Conservation (phyloP, 1,284 basidiomycete genomes). For the Heterobasidion irregulare region DNA sequence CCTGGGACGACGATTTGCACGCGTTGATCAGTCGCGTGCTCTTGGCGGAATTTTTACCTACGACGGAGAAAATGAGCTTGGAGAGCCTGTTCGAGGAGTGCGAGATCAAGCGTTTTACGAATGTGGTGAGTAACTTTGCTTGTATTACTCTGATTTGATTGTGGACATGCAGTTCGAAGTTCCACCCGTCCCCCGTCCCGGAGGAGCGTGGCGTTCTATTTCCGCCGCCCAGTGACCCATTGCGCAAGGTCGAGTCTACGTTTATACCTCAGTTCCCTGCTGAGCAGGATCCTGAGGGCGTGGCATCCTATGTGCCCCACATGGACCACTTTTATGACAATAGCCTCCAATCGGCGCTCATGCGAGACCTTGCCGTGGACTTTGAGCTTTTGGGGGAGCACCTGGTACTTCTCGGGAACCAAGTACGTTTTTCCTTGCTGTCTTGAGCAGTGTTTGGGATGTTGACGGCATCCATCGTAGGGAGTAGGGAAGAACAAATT, state of each 20-base stretch:
- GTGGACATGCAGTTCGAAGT: constrained; percentile 22
- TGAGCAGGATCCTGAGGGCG: constrained; percentile 41
- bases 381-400: constrained; percentile 52
- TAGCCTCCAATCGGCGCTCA: constrained; percentile 54
- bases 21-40: constrained; percentile 38
- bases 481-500: constrained; percentile 68
- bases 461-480: constrained; percentile 16
- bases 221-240: constrained; percentile 28
- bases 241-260: constrained; percentile 23
- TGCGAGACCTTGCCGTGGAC: constrained; percentile 57
- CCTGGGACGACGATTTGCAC: constrained; percentile 29
- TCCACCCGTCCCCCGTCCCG: constrained; percentile 37
- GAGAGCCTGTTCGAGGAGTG: constrained; percentile 43
- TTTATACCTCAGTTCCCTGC: constrained; percentile 41
- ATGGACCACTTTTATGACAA: constrained; percentile 68
- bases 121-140: constrained; percentile 26
- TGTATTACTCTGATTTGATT: not conserved
- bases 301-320: constrained; percentile 47
- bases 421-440: constrained; percentile 26
- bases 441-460: not conserved
- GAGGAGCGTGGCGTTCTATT: constrained; percentile 34
- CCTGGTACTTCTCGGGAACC: constrained; percentile 58
- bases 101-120: constrained; percentile 32
- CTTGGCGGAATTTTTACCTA: constrained; percentile 54
- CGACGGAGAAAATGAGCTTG: constrained; percentile 46